Evolutionary conservation across 306 rosid genomes (phyloP), one percentile per base, ranked within the genome.

Genomic region (Casuarina cunninghamiana): DNA sequence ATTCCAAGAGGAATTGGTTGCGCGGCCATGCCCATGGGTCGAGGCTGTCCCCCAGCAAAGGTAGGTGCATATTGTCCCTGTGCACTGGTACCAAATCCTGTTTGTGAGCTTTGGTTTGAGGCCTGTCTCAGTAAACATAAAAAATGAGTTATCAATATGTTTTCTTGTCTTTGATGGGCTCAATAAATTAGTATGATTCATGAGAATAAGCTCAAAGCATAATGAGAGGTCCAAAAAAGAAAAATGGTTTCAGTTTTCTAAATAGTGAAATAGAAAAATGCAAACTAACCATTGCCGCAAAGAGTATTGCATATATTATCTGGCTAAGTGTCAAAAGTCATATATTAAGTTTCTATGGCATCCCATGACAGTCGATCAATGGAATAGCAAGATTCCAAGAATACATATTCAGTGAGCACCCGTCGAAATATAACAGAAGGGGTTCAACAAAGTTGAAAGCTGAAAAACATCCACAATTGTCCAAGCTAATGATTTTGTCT

Each of bases 1-100:
- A 73, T 79, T 63, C 93, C 96, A 7, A 94, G 90, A 16, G 94
- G 98, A 58, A 88, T 62, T 32, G 97, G 97, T 55, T 91, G 97
- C 21, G 90, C 87, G 0, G 81, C 96, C 92, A 92, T 87, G 73
- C 95, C 95, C 0, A 91, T 88, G 0, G 98, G 98, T 75, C 97
- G 86, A 38, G 97, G 97, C 76, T 95, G 96, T 58, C 97, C 96
- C 71, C 93, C 96, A 39, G 89, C 80, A 79, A 91, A 66, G 63
- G 97, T 91, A 42, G 97, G 98, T 68, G 97, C 96, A 76, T 92
- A 95, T 48, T 89, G 96, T 66, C 97, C 97, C 60, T 87, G 97
- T 35, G 83, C 80, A 80, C 79, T 80, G 73, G 72, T 78, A 77
- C 89, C 89, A 46, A 82, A 46, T 76, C 93, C 97, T 19, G 88